A percentile compares a stretch with the other conserved stretches of the same genome.
phyloP scores from a whole-genome alignment of 169 alveolate genomes.

The Cyclospora cayetanensis region DNA sequence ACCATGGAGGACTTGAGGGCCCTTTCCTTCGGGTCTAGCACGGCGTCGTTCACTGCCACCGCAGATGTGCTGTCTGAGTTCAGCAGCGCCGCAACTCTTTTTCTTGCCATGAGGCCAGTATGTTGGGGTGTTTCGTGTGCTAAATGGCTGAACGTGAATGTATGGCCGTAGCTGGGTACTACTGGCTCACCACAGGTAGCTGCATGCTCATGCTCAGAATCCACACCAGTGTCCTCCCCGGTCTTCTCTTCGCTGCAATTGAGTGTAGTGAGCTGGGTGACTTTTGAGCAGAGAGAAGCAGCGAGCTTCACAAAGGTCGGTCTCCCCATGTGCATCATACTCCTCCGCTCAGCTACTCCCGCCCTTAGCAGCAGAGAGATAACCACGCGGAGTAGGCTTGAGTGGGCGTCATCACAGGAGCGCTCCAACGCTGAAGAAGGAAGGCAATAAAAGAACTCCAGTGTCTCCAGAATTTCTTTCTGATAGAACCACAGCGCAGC shows the following conservation, averaged over 20 bases:
- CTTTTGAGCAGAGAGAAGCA: neutral
- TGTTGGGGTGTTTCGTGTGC: too few species aligned
- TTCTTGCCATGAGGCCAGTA: too few species aligned
- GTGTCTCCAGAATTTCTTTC: neutral
- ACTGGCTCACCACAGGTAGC: too few species aligned
- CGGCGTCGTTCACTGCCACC: neutral
- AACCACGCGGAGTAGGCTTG: conserved; percentile 16
- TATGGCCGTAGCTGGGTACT: too few species aligned
- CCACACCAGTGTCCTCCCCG: too few species aligned
- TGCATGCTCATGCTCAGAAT: too few species aligned
- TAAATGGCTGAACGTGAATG: too few species aligned
- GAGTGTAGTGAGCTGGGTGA: too few species aligned
- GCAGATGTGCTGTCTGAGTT: too few species aligned
- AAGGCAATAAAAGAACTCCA: neutral
- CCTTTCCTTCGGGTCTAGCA: neutral
- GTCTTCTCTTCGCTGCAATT: too few species aligned
- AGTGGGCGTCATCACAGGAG: neutral
- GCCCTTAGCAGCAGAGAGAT: neutral
- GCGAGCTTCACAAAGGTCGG: neutral
- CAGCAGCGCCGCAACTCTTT: too few species aligned
- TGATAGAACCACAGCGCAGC: neutral
- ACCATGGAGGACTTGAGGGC: neutral
- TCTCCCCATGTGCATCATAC: neutral
- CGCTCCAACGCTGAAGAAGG: neutral
- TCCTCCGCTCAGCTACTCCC: neutral